phyloP scores from a whole-genome alignment of 441 rosid genomes.

The Brassica hybrid region DNA sequence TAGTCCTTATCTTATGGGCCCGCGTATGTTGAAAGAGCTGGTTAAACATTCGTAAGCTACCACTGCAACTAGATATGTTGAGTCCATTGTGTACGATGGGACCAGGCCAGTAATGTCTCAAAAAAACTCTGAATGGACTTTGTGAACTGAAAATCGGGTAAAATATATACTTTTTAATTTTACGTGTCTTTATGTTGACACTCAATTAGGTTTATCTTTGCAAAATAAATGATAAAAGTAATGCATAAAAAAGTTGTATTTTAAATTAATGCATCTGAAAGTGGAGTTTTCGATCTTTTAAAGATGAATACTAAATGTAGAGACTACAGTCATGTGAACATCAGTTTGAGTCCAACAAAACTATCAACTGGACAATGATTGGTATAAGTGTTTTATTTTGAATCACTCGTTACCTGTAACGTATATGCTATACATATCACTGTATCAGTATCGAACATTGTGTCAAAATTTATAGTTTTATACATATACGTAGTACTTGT shows the following conservation, averaged over 20 bases:
- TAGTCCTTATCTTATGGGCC: conserved; percentile 36
- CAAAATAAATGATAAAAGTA: not conserved
- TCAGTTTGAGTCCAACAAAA: not conserved
- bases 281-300: not conserved
- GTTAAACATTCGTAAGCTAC: not conserved
- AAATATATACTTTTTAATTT: too few relatives aligned
- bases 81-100: too few relatives aligned
- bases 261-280: not conserved
- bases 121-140: too few relatives aligned
- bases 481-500: not conserved
- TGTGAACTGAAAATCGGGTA: too few relatives aligned
- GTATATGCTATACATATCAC: not conserved
- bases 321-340: too few relatives aligned
- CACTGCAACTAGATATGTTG: too few relatives aligned
- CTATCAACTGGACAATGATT: conserved; percentile 6
- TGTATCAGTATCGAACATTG: conserved; percentile 13
- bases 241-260: conserved; percentile 3
- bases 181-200: too few relatives aligned
- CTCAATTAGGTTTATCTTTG: not conserved
- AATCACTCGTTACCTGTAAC: conserved; percentile 10
- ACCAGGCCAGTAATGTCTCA: too few relatives aligned
- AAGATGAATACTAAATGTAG: too few relatives aligned
- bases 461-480: not conserved
- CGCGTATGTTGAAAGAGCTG: conserved; percentile 16
- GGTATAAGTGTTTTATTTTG: conserved; percentile 21